Base-by-base conservation (phyloP, 1,284 basidiomycete species). In the Trametes pubescens region DNA sequence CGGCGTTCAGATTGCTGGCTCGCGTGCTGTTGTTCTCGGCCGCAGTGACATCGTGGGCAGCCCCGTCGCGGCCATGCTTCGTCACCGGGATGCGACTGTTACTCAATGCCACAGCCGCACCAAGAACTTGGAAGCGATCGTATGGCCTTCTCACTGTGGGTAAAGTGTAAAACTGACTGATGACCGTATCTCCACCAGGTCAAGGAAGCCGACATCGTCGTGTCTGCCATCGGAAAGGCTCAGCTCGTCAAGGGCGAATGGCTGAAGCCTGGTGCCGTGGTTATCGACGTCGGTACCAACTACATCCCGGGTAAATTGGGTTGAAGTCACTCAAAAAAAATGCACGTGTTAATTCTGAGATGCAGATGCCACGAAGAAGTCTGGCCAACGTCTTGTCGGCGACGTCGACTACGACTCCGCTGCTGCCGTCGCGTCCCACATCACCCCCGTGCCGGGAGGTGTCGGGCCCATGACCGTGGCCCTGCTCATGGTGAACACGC, bases 381-480 rank as follows among this genome's bases (percentile, higher is more conserved):
- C 93, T 9, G 98, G 98, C 51, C 93, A 97, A 75, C 92, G 98
- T 66, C 87, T 99, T 21, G 96, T 99, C 64, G 98, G 98, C 54
- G 98, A 99, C 78, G 95, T 99, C 63, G 91, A 98, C 73, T 99
- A 89, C 75, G 84, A 85, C 5, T 86, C 90, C 14, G 97, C 94
- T 37, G 81, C 86, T 54, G 76, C 84, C 61, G 88, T 93, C 66
- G 97, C 96, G 8, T 91, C 92, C 4, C 82, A 91, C 77, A 98
- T 99, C 75, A 99, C 98, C 0, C 98, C 98, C 48, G 98, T 99
- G 18, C 98, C 98, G 0, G 96, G 96, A 75, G 98, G 98, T 68
- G 98, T 99, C 59, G 98, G 98, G 24, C 98, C 98, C 34, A 98
- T 99, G 97, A 99, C 98, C 10, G 98, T 99, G 65, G 98, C 98